Conservation (phyloP, 2,329 filamentous ascomycete species). For the Scedosporium dehoogii region DNA sequence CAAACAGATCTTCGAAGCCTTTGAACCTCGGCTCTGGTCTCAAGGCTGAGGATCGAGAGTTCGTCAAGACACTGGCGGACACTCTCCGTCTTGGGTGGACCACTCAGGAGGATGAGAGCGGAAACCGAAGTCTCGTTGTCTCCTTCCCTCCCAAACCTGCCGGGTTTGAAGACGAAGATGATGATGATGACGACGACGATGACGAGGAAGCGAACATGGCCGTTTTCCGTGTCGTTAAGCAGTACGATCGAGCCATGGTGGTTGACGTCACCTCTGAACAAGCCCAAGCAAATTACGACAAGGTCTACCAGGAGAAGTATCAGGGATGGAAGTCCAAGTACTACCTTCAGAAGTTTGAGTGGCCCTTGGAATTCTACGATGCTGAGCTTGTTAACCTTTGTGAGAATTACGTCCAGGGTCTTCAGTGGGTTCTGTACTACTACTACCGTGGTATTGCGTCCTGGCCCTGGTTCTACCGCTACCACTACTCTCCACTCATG, state of each 20-base stretch:
- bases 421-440: slow-evolving; percentile 97
- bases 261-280: slow-evolving; percentile 72
- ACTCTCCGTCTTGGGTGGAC: slow-evolving; percentile 47
- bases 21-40: slow-evolving; percentile 66
- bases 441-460: slow-evolving; percentile 96
- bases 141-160: slow-evolving; percentile 34
- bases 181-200: slow-evolving; percentile 52
- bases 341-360: slow-evolving; percentile 84
- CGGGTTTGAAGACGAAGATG: slow-evolving; percentile 35
- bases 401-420: slow-evolving; percentile 93
- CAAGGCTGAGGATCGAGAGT: slow-evolving; percentile 80
- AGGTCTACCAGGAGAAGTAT: slow-evolving; percentile 86
- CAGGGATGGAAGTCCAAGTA: slow-evolving; percentile 89
- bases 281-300: slow-evolving; percentile 66
- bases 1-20: slow-evolving; percentile 51
- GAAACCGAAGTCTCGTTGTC: slow-evolving; percentile 41
- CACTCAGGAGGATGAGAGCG: slow-evolving; percentile 46
- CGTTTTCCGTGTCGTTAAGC: slow-evolving; percentile 73
- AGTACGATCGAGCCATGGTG: slow-evolving; percentile 83
- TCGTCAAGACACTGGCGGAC: slow-evolving; percentile 77
- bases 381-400: slow-evolving; percentile 69
- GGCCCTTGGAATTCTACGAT: slow-evolving; percentile 68
- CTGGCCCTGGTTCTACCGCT: slow-evolving; percentile 97
- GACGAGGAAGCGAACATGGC: slow-evolving; percentile 76
- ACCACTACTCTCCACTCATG: slow-evolving; percentile 96